phyloP scores from a whole-genome alignment of 2,329 filamentous ascomycete genomes.

The Aspergillus sp. region DNA sequence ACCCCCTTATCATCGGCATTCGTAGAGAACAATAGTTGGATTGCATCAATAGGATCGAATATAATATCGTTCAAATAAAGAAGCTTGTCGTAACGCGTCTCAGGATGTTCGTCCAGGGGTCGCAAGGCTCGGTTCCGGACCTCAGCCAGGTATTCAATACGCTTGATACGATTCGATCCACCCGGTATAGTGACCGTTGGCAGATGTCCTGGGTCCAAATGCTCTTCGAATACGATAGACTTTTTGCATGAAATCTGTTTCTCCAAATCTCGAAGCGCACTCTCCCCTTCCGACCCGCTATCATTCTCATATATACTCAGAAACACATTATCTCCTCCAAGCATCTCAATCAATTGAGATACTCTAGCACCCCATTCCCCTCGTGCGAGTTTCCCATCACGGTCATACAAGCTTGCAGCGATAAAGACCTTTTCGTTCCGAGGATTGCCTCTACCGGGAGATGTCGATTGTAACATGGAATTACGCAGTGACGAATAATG shows the following conservation, averaged over 20 bases:
- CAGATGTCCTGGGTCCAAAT: constrained; percentile 54
- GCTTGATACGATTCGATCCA: constrained; percentile 60
- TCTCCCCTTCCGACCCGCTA: constrained; percentile 52
- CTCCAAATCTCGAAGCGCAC: constrained; percentile 52
- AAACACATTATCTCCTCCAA: constrained; percentile 65
- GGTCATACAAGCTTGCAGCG: constrained; percentile 65
- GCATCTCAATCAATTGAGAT: constrained; percentile 57
- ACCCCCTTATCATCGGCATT: constrained; percentile 50
- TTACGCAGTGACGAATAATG: constrained; percentile 45
- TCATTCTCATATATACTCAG: constrained; percentile 72
- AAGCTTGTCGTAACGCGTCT: constrained; percentile 50
- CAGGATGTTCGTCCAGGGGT: constrained; percentile 51
- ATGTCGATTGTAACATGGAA: constrained; percentile 23
- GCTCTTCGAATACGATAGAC: constrained; percentile 56
- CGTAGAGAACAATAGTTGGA: constrained; percentile 59
- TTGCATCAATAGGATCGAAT: constrained; percentile 55
- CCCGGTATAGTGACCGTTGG: constrained; percentile 59
- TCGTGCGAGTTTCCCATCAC: constrained; percentile 53
- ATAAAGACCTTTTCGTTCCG: constrained; percentile 67
- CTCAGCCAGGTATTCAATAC: constrained; percentile 69
- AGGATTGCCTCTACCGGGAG: constrained; percentile 45
- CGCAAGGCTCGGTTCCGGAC: constrained; percentile 66
- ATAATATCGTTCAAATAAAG: constrained; percentile 65
- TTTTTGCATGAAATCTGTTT: constrained; percentile 46
- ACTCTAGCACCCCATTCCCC: constrained; percentile 62